Evolutionary conservation across 225 moss, liverwort and hornwort species (phyloP).

Genomic region (Physcomitrellopsis africana): DNA sequence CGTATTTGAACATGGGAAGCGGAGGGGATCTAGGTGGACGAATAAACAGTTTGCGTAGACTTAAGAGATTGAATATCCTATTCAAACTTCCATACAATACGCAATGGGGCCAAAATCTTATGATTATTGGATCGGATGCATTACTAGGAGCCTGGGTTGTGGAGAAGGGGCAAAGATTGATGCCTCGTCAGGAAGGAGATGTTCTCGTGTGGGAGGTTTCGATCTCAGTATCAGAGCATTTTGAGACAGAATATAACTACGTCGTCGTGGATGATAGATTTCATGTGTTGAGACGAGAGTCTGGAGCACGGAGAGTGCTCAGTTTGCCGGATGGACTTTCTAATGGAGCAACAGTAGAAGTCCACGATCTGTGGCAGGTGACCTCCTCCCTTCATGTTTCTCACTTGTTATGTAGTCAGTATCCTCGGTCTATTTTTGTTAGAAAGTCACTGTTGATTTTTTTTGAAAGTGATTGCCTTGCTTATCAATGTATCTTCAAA

Average conservation of each 20-base stretch:
- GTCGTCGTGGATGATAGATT: slow-evolving; percentile 68
- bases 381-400: neutral
- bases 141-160: slow-evolving; percentile 67
- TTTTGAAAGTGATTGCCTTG: too few relatives aligned
- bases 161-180: slow-evolving; percentile 63
- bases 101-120: slow-evolving; percentile 81
- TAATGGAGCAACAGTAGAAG: slow-evolving; percentile 67
- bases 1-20: slow-evolving; percentile 56
- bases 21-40: slow-evolving; percentile 60
- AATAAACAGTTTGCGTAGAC: slow-evolving; percentile 45
- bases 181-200: slow-evolving; percentile 66
- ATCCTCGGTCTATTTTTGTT: too few relatives aligned
- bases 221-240: slow-evolving; percentile 78
- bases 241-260: slow-evolving; percentile 75
- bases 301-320: slow-evolving; percentile 64
- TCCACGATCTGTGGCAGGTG: slow-evolving; percentile 92
- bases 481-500: too few relatives aligned
- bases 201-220: slow-evolving; percentile 67
- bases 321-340: slow-evolving; percentile 63
- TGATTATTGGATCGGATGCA: slow-evolving; percentile 69
- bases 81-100: slow-evolving; percentile 80
- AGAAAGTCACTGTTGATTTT: too few relatives aligned
- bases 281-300: slow-evolving; percentile 74
- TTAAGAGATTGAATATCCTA: slow-evolving; percentile 60
- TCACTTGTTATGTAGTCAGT: too few relatives aligned